These are phyloP conservation scores for Stipa capillata DNA, from an alignment of 176 grass and related monocot genomes.

Conservation along the genomic window DNA sequence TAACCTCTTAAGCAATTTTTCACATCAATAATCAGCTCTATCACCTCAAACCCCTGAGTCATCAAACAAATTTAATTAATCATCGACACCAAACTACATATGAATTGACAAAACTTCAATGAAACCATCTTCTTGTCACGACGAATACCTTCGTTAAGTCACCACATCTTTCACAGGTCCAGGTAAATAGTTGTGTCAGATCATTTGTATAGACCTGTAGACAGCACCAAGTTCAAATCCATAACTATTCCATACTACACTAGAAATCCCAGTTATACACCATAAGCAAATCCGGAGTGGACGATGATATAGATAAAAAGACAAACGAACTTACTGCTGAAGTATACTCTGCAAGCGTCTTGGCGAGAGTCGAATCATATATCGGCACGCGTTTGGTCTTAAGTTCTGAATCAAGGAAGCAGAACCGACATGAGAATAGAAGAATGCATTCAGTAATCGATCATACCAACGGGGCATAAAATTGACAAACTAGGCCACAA, in stretches of 20 bases:
- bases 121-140: neutral
- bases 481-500: neutral
- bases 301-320: neutral
- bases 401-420: conserved; percentile 35
- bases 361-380: conserved; percentile 56
- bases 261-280: neutral
- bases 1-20: conserved; percentile 75
- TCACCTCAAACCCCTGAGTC: conserved; percentile 65
- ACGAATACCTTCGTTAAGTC: conserved; percentile 69
- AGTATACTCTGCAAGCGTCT: conserved; percentile 75
- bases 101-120: neutral
- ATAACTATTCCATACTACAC: neutral
- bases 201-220: conserved; percentile 77
- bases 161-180: conserved; percentile 79
- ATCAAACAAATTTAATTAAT: conserved; percentile 11
- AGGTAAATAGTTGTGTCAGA: conserved; percentile 62
- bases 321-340: conserved; percentile 61
- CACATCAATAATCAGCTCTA: conserved; percentile 81
- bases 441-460: neutral
- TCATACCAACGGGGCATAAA: neutral
- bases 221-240: neutral
- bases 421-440: neutral
- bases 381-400: conserved; percentile 25
- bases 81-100: neutral
- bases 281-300: neutral